Evolutionary conservation across 768 basidiomycete genomes (phyloP), one percentile per base, ranked within the genome.

Genomic region (Tulasnella sp.): DNA sequence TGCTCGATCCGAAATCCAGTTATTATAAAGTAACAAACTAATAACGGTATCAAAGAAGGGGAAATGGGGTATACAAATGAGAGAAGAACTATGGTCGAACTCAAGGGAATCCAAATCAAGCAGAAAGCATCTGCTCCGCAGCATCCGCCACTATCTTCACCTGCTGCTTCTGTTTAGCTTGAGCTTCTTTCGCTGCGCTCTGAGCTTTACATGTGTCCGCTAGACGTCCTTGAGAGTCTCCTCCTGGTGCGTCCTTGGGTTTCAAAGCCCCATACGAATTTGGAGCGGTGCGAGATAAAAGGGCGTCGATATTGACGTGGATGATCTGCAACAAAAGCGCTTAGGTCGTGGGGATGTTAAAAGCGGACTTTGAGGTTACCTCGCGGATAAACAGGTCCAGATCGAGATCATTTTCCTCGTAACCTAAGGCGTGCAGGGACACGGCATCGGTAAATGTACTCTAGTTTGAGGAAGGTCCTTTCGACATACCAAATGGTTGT

Each of bases 371-470:
- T 25, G 11, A 29, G 34, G 40, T 31, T 36, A 76, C 75, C 75
- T 76, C 75, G 4, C 64, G 75, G 45, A 70, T 76, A 22, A 78
- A 77, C 29, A 77, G 81, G 81, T 91, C 90, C 29, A 91, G 85
- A 79, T 91, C 89, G 39, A 91, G 85, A 79, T 91, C 90, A 79
- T 90, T 90, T 88, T 89, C 89, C 77, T 90, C 89, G 79, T 90
- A 91, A 6, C 89, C 88, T 88, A 76, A 31, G n/a, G 58, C 45
- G 49, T 49, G 36, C 37, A 38, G 37, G 64, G 72, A 12, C 90
- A 90, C 80, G 90, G 89, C 80, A 90, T 89, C 67, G 90, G 90
- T 79, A 90, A 90, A 79, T 90, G 88, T 29, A 89, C 25, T 72
- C 70, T 6, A 45, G 3, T 17, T 25, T 8, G 34, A 39, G 17